These are phyloP conservation scores for Neonothopanus nambi DNA, from an alignment of 1,284 basidiomycete species.

Conservation along the genomic window DNA sequence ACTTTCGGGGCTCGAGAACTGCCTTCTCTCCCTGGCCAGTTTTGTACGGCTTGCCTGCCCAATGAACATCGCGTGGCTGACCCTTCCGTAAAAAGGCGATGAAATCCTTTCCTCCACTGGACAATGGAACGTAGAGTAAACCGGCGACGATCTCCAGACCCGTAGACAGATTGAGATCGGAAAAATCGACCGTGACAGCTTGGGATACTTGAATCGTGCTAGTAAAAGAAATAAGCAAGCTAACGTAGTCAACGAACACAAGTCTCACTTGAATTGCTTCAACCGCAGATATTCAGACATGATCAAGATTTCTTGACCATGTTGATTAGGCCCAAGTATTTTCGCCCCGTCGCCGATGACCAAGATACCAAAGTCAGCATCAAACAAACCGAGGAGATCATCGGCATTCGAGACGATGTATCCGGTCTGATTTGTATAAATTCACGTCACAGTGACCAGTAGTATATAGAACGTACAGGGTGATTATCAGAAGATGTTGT, in stretches of 20 bases:
- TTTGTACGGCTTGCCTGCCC: constrained; percentile 81
- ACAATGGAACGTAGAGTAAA: constrained; percentile 78
- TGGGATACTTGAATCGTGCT: constrained; percentile 70
- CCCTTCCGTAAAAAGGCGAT: constrained; percentile 84
- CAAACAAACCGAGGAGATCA: constrained; percentile 80
- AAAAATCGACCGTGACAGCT: constrained; percentile 71
- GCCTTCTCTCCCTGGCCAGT: constrained; percentile 33
- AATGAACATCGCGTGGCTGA: constrained; percentile 71
- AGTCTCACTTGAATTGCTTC: constrained; percentile 67
- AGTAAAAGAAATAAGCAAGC: constrained; percentile 1
- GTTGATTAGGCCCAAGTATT: constrained; percentile 77
- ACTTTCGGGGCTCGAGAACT: constrained; percentile 71
- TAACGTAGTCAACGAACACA: not conserved
- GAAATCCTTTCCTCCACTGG: constrained; percentile 72
- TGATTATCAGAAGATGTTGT: constrained; percentile 74
- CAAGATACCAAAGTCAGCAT: constrained; percentile 83
- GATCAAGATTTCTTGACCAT: constrained; percentile 85
- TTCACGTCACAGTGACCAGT: not conserved
- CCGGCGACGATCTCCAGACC: constrained; percentile 79
- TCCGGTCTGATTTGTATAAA: constrained; percentile 58
- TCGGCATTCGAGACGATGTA: constrained; percentile 89
- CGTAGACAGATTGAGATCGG: constrained; percentile 70
- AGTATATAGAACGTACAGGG: constrained; percentile 38
- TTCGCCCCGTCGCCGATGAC: constrained; percentile 88
- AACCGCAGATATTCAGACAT: constrained; percentile 85